Evolutionary conservation across 106 monocot genomes (phyloP).

Genomic region (Acanthochlamys bracteata): DNA sequence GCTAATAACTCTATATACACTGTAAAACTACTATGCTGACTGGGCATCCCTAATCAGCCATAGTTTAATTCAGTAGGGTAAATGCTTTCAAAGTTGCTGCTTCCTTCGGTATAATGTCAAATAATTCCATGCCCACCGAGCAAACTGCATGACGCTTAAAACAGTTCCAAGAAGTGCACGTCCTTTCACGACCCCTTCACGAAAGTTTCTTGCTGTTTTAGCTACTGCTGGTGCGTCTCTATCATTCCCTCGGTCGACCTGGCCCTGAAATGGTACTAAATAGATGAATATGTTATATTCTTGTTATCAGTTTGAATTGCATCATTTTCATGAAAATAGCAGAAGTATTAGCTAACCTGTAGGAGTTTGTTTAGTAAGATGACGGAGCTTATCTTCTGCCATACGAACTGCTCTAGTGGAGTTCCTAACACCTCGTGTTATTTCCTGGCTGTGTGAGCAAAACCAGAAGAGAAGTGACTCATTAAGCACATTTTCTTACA

Average conservation of each 20-base stretch:
- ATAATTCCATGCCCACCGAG: slow-evolving; percentile 34
- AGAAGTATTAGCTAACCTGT: slow-evolving; percentile 27
- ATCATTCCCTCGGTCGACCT: slow-evolving; percentile 14
- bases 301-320: background rate
- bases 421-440: slow-evolving; percentile 62
- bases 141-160: slow-evolving; percentile 34
- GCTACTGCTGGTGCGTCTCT: slow-evolving; percentile 29
- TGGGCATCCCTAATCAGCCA: too few relatives aligned
- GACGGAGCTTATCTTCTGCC: slow-evolving; percentile 53
- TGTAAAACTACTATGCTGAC: too few relatives aligned
- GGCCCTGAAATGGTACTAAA: slow-evolving; percentile 46
- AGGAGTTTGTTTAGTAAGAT: slow-evolving; percentile 37
- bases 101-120: slow-evolving; percentile 13
- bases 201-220: slow-evolving; percentile 44
- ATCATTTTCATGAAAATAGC: too few relatives aligned
- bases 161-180: slow-evolving; percentile 34
- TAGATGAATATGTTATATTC: slow-evolving; percentile 31
- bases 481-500: too few relatives aligned
- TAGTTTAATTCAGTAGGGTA: background rate
- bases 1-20: too few relatives aligned
- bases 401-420: slow-evolving; percentile 60
- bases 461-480: too few relatives aligned
- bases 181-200: slow-evolving; percentile 49
- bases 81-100: background rate
- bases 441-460: slow-evolving; percentile 75